Conservation (phyloP, 1,284 basidiomycete species). For the Mrakiaceae sp. region DNA sequence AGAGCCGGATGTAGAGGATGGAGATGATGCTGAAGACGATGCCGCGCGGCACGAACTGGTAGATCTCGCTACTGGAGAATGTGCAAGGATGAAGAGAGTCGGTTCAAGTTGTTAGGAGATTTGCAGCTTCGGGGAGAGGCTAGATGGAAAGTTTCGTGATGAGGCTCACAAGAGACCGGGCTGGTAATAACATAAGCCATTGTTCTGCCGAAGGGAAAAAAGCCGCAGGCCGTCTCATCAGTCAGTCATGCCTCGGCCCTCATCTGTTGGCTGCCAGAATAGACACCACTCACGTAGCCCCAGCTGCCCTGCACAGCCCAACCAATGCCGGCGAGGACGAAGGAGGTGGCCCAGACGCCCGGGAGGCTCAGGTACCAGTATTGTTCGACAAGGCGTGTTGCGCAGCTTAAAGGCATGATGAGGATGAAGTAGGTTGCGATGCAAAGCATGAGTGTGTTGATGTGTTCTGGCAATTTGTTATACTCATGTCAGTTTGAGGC, state of each 20-base stretch:
- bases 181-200: slow-evolving; percentile 11
- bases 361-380: slow-evolving; percentile 30
- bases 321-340: slow-evolving; percentile 25
- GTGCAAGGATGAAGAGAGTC: too few species aligned
- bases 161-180: slow-evolving; percentile 17
- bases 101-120: too few species aligned
- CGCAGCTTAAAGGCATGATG: slow-evolving; percentile 29
- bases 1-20: slow-evolving; percentile 33
- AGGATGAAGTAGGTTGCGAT: slow-evolving; percentile 35
- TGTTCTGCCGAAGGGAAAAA: not conserved
- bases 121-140: too few species aligned
- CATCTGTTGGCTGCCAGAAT: too few species aligned
- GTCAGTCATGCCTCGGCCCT: too few species aligned
- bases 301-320: slow-evolving; percentile 26
- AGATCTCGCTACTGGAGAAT: slow-evolving; percentile 27
- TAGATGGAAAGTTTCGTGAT: slow-evolving; percentile 26
- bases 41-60: slow-evolving; percentile 35
- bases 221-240: too few species aligned
- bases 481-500: too few species aligned
- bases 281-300: slow-evolving; percentile 9
- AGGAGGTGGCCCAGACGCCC: slow-evolving; percentile 27
- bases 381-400: slow-evolving; percentile 31
- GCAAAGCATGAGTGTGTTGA: slow-evolving; percentile 34
- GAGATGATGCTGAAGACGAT: slow-evolving; percentile 32
- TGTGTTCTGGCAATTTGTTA: slow-evolving; percentile 25